phyloP scores from a whole-genome alignment of 148 eudicot genomes.

The Spergularia marina region DNA sequence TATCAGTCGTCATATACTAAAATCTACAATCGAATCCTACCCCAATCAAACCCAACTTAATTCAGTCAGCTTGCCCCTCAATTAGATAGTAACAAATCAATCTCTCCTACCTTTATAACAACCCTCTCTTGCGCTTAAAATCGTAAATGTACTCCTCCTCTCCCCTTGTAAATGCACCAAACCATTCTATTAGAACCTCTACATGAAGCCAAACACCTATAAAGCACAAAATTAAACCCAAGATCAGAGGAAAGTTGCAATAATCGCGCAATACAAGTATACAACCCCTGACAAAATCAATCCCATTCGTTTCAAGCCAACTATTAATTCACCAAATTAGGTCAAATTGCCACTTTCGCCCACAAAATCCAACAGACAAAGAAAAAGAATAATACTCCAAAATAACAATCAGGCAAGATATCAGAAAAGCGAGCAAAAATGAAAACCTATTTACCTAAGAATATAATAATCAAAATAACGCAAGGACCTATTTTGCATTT shows the following conservation, averaged over 20 bases:
- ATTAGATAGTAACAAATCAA: not conserved
- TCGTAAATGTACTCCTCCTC: not conserved
- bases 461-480: not conserved
- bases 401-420: not conserved
- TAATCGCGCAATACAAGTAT: too few species aligned
- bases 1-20: slow-evolving; percentile 47
- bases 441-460: not conserved
- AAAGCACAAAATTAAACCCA: not conserved
- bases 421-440: not conserved
- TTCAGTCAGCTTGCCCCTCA: not conserved
- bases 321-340: too few species aligned
- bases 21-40: slow-evolving; percentile 19
- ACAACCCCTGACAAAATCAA: not conserved
- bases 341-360: too few species aligned
- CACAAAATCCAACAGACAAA: not conserved
- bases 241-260: too few species aligned
- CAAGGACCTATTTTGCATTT: not conserved
- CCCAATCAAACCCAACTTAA: slow-evolving; percentile 27
- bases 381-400: not conserved
- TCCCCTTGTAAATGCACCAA: slow-evolving; percentile 2
- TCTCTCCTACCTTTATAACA: not conserved
- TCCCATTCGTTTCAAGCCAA: too few species aligned
- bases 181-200: not conserved
- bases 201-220: not conserved
- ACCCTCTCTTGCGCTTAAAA: not conserved